Conservation (phyloP, 2,329 filamentous ascomycete species). For the Sporothrix protearum region DNA sequence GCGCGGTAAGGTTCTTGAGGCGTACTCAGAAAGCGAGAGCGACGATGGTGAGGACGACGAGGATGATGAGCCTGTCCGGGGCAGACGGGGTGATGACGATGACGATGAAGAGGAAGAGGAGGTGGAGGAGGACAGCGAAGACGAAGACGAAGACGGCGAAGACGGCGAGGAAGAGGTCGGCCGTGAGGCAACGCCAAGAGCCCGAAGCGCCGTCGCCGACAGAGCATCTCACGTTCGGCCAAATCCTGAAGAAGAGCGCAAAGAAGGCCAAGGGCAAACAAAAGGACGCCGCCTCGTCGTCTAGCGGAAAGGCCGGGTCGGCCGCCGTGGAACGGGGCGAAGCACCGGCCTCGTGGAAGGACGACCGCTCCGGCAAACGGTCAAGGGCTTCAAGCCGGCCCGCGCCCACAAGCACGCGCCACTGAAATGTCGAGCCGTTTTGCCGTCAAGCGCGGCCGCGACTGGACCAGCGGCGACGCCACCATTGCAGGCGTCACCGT, state of each 20-base stretch:
- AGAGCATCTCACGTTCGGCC: slow-evolving; percentile 24
- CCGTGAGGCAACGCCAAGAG: slow-evolving; percentile 23
- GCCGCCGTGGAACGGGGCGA: neutral
- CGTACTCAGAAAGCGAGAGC: slow-evolving; percentile 26
- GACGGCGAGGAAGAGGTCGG: slow-evolving; percentile 10
- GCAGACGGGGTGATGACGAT: slow-evolving; percentile 29
- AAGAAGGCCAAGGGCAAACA: slow-evolving; percentile 16
- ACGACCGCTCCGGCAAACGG: slow-evolving; percentile 37
- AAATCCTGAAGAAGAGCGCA: slow-evolving; percentile 22
- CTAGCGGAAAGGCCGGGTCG: neutral
- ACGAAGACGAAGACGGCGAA: neutral
- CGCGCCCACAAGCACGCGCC: slow-evolving; percentile 80
- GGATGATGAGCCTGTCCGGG: slow-evolving; percentile 19
- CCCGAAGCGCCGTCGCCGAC: slow-evolving; percentile 18
- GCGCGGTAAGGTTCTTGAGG: slow-evolving; percentile 30
- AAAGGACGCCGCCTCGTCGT: neutral
- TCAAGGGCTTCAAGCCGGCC: slow-evolving; percentile 32
- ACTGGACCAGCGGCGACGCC: slow-evolving; percentile 34
- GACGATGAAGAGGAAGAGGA: slow-evolving; percentile 40
- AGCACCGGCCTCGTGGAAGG: slow-evolving; percentile 1
- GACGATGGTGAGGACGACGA: slow-evolving; percentile 20
- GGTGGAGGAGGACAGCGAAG: slow-evolving; percentile 33
- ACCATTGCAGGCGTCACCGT: slow-evolving; percentile 49
- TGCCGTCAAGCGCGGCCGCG: slow-evolving; percentile 76
- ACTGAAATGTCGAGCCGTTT: slow-evolving; percentile 76